Evolutionary conservation across 2,329 filamentous ascomycete species (phyloP), one percentile per base, ranked within the genome.

Genomic region (Podosphaera fusca): DNA sequence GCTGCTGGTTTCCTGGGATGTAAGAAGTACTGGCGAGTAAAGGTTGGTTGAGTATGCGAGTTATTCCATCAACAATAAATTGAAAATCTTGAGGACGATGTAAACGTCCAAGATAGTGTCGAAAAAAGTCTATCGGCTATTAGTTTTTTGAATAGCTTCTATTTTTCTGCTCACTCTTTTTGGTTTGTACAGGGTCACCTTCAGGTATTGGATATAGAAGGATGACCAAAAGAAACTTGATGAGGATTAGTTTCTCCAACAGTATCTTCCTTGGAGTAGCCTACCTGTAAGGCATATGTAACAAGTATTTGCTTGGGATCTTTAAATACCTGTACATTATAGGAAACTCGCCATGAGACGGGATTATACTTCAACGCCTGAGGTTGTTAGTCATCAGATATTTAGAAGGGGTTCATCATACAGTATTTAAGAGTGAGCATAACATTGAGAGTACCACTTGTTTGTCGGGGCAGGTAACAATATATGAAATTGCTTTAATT

Each of bases 41-140:
- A 31, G 90, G 90, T 63, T 95, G 90, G 63, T 94, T 92, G 55
- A 98, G 73, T 53, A 96, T 86, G 63, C 88, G 80, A 0, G 84
- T 89, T 83, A 95, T 94, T 54, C 89, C 89, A 67, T 95, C 89
- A 9, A 94, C 86, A 31, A 96, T 81, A 67, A 98, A 98, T 68
- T 98, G 92, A 65, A 98, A 96, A 68, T 98, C 92, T 68, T 95
- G 88, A 0, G 90, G 86, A 52, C 92, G 80, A 70, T 96, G 92
- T 51, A 98, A 71, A 42, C 90, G 80, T 35, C 92, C 67, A 34
- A 68, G 62, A 56, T 94, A 95, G 69, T 95, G 87, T 14, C 92
- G 84, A 68, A 94, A 96, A 66, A 82, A 90, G 68, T 98, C 65
- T 67, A 49, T 34, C 2, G 56, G 31, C 9, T 12, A 30, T 58